Conservation (phyloP, 2,329 filamentous ascomycete genomes). For the Didymella segeticola region DNA sequence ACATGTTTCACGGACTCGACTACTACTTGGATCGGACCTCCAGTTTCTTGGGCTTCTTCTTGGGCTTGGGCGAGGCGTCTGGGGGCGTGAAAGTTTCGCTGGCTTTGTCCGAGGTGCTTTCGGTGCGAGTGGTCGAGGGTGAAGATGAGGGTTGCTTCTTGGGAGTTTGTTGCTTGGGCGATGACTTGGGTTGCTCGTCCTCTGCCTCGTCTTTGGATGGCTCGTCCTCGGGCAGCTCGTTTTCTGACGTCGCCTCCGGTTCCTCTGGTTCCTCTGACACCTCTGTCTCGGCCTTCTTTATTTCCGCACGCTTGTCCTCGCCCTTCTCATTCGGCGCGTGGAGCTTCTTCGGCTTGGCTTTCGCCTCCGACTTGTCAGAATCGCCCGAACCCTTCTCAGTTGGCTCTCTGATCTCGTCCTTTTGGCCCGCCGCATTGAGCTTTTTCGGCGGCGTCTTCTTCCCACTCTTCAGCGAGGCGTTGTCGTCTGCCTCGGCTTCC, state of each 20-base stretch:
- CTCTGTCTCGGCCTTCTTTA: conserved; percentile 19
- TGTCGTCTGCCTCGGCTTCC: conserved; percentile 35
- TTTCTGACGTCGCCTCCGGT: background rate
- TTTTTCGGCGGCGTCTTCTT: conserved; percentile 32
- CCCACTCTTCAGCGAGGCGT: conserved; percentile 22
- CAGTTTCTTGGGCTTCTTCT: conserved; percentile 50
- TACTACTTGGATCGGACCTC: conserved; percentile 34
- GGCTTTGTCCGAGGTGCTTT: too few relatives aligned
- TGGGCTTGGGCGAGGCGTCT: conserved; percentile 34
- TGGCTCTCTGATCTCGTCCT: conserved; percentile 1
- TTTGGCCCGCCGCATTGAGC: conserved; percentile 10
- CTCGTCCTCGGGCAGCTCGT: too few relatives aligned
- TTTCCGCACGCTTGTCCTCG: background rate
- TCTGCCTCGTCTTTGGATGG: conserved; percentile 6
- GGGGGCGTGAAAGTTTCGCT: too few relatives aligned
- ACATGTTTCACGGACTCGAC: too few relatives aligned
- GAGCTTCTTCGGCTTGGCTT: conserved; percentile 13
- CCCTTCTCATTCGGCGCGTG: background rate
- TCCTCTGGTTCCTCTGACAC: background rate
- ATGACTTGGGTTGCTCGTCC: too few relatives aligned
- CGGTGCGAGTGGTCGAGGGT: too few relatives aligned
- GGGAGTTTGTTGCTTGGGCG: too few relatives aligned
- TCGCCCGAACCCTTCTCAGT: background rate
- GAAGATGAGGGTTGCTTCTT: too few relatives aligned
- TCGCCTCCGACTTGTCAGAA: background rate